Base-by-base conservation (phyloP, 805 yeast species). In the Ogataea chonburiensis region DNA sequence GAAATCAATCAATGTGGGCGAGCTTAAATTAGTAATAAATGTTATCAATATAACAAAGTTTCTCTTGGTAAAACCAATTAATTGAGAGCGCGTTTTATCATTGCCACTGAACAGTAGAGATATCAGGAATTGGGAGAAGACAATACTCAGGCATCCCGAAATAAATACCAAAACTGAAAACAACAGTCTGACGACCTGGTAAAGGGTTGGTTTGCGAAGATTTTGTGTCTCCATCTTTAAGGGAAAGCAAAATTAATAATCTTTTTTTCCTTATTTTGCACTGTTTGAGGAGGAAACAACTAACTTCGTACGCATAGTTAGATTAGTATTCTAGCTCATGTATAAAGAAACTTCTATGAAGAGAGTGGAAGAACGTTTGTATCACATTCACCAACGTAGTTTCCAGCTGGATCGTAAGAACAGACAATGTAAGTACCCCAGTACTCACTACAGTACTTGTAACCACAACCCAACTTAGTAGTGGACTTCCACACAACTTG, bases 381-480 rank as follows among this genome's bases (percentile, higher is more conserved):
- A 14, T 46, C 48, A 45, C 64, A 68, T 38, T 68, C 55, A 35
- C 85, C 56, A 77, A 51, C 68, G 38, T 68, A 61, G 66, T 87
- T 87, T 50, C 96, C 96, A 21, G 88, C 79, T 21, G 88, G 81
- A 55, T 74, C 68, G 60, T 88, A 87, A 34, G 81, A 77, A 61
- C 96, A 87, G 44, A 84, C 74, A 38, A 82, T 67, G 63, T 85
- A 86, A 48, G 67, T 63, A 19, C 74, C 67, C 74, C 77, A 74
- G 22, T 52, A 60, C 38, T 61, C 61, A 51, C 60, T 52, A 59
- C 82, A 77, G 31, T 55, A 42, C 25, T 73, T 70, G 42, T 55
- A 58, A 35, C 77, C 86, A 68, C 94, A 84, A 32, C 93, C 94
- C 13, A 84, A 60, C 46, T 73, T 61, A 7, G 75, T 61, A 25